Percentiles rank a stretch among this genome's conserved stretches.
phyloP scores from a whole-genome alignment of 768 basidiomycete genomes.

The Russula sp. region DNA sequence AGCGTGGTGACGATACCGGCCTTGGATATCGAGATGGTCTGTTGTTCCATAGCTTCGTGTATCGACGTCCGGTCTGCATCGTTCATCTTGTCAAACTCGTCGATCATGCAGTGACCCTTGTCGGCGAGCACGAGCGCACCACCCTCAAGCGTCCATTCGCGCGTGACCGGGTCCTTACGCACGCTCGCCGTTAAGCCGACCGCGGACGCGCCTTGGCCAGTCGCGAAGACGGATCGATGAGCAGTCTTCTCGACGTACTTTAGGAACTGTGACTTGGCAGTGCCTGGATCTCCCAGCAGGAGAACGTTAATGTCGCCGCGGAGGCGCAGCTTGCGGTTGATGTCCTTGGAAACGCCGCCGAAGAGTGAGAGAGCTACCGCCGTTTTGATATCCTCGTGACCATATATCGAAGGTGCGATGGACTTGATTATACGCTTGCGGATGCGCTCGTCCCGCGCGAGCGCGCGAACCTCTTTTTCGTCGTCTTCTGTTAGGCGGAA shows the following conservation, averaged over 20 bases:
- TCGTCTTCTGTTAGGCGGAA: slow-evolving; percentile 97
- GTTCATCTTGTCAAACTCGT: slow-evolving; percentile 99
- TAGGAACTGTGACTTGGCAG: slow-evolving; percentile 97
- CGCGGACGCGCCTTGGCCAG: slow-evolving; percentile 96
- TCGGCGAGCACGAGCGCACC: slow-evolving; percentile 98
- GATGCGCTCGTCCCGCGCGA: slow-evolving; percentile 90
- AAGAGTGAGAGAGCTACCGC: slow-evolving; percentile 94
- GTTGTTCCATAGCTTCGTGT: slow-evolving; percentile 99
- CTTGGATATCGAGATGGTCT: slow-evolving; percentile 98
- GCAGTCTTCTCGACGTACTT: slow-evolving; percentile 99
- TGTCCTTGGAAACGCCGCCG: slow-evolving; percentile 91
- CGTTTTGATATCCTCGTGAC: slow-evolving; percentile 98
- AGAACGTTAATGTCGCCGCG: slow-evolving; percentile 98
- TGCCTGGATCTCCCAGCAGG: slow-evolving; percentile 95
- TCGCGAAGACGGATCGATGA: slow-evolving; percentile 95
- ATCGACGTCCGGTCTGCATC: slow-evolving; percentile 97
- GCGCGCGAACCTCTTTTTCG: slow-evolving; percentile 82
- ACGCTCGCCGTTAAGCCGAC: slow-evolving; percentile 99
- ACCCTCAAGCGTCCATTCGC: slow-evolving; percentile 98
- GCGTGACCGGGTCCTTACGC: slow-evolving; percentile 95
- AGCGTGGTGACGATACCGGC: slow-evolving; percentile 98
- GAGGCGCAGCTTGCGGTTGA: slow-evolving; percentile 93
- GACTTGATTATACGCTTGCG: slow-evolving; percentile 97
- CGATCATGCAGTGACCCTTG: slow-evolving; percentile 95
- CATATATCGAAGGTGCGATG: slow-evolving; percentile 98